Evolutionary conservation across 2,329 filamentous ascomycete species (phyloP), one percentile per base, ranked within the genome.

Genomic region (Exutisphaerella laricina): DNA sequence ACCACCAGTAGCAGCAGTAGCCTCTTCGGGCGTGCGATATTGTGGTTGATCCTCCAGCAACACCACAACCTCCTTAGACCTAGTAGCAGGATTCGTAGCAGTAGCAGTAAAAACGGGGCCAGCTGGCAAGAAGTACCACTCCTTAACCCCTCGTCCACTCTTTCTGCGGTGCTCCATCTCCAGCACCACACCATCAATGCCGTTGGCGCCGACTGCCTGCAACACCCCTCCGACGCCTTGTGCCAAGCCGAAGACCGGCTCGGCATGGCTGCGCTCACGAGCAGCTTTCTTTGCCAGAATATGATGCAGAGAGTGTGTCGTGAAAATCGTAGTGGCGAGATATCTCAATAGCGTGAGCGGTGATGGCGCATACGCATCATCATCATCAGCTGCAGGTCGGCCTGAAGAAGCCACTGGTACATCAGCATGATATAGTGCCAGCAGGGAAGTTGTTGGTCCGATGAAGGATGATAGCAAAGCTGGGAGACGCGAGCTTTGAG

Each of bases 131-230:
- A 78, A 74, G 57, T 77, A 84, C 66, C 71, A 76, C 65, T 96
- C 90, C 6, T 75, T 67, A 12, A 94, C 82, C 0, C 82, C 79
- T 4, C 88, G 74, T 0, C 90, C 89, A 56, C 84, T 90, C 56
- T 88, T 84, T 42, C 90, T 74, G 8, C 92, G 76, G 55, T 95
- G 78, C 65, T 98, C 90, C 77, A 94, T 84, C 58, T 87, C 81
- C 5, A 96, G 64, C 1, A 94, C 85, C 1, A 90, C 62, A 0
- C 78, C 84, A 1, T 70, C 69, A 7, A 51, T 53, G 22, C 72
- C 72, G n/a, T 74, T 72, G 3, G 72, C 68, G 29, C 68, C 63
- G 41, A 87, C 68, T 2, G 85, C 84, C 35, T 89, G 70, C 0
- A 96, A 65, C 7, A 90, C 74, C 5, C 90, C 90, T 63, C 95